Evolutionary conservation across 768 basidiomycete genomes (phyloP).

Genomic region (Holtermannia corniformis): DNA sequence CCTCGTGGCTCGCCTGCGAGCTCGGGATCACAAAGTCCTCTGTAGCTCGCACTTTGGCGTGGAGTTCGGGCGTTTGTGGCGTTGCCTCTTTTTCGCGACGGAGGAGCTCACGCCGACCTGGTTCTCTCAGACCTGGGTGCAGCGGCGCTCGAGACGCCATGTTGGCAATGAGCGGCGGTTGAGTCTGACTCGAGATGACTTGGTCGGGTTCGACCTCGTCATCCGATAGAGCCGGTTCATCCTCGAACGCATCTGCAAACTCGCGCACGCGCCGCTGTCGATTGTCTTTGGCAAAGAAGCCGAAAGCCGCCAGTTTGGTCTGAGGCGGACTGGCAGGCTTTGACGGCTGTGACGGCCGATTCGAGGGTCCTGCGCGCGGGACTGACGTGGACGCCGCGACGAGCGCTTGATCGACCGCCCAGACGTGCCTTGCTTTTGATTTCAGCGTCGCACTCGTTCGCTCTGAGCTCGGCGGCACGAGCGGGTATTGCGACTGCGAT

Average conservation of each 20-base stretch:
- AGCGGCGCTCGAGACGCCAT: too few species aligned
- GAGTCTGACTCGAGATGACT: not conserved
- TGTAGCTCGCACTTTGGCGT: not conserved
- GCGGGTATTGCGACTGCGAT: not conserved
- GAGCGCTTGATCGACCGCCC: not conserved
- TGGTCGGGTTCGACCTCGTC: not conserved
- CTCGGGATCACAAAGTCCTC: not conserved
- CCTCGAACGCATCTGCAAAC: not conserved
- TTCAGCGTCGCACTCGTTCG: too few species aligned
- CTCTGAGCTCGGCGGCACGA: too few species aligned
- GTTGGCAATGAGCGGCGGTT: not conserved
- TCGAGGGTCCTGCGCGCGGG: too few species aligned
- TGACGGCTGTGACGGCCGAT: too few species aligned
- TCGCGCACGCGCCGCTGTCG: not conserved
- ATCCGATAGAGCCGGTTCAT: not conserved
- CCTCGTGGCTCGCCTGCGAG: not conserved
- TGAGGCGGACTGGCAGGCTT: slow-evolving; percentile 1
- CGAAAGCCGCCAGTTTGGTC: slow-evolving; percentile 22
- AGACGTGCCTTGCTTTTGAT: too few species aligned
- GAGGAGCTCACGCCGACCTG: not conserved
- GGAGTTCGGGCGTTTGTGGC: too few species aligned
- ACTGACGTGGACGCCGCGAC: not conserved
- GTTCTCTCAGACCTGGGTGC: not conserved
- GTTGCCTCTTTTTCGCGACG: not conserved
- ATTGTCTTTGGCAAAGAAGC: slow-evolving; percentile 13